Percentiles rank a stretch among this genome's conserved stretches.
phyloP scores from a whole-genome alignment of 148 eudicot species.

The Vaccinium macrocarpon region DNA sequence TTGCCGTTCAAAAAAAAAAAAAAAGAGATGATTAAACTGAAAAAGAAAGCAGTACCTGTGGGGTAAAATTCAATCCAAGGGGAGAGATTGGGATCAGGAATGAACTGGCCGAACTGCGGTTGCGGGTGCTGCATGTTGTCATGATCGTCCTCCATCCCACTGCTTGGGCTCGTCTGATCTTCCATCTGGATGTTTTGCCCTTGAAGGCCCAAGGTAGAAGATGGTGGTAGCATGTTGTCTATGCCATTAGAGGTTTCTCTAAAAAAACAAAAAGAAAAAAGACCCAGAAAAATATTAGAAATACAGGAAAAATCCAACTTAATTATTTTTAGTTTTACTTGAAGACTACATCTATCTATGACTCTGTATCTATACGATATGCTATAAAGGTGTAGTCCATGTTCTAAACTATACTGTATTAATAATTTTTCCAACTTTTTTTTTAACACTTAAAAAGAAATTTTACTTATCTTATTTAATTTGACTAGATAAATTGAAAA shows the following conservation, averaged over 20 bases:
- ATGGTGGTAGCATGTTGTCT: conserved; percentile 20
- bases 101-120: conserved; percentile 27
- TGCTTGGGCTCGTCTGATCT: conserved; percentile 31
- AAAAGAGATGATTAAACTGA: not conserved
- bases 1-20: not conserved
- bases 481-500: too few relatives aligned
- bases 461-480: too few relatives aligned
- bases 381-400: too few relatives aligned
- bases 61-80: conserved; percentile 40
- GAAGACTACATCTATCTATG: too few relatives aligned
- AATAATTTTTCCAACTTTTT: too few relatives aligned
- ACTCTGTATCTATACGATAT: too few relatives aligned
- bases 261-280: not conserved
- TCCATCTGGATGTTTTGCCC: conserved; percentile 27
- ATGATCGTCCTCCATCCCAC: conserved; percentile 29
- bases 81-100: conserved; percentile 34
- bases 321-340: too few relatives aligned
- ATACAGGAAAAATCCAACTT: too few relatives aligned
- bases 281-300: not conserved
- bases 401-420: too few relatives aligned
- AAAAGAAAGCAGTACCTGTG: conserved; percentile 21
- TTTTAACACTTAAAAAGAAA: too few relatives aligned
- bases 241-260: conserved; percentile 14
- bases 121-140: conserved; percentile 17
- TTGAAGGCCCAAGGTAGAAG: conserved; percentile 14